Base-by-base conservation (phyloP, 768 basidiomycete species). In the Strobilomyces dryophilus region DNA sequence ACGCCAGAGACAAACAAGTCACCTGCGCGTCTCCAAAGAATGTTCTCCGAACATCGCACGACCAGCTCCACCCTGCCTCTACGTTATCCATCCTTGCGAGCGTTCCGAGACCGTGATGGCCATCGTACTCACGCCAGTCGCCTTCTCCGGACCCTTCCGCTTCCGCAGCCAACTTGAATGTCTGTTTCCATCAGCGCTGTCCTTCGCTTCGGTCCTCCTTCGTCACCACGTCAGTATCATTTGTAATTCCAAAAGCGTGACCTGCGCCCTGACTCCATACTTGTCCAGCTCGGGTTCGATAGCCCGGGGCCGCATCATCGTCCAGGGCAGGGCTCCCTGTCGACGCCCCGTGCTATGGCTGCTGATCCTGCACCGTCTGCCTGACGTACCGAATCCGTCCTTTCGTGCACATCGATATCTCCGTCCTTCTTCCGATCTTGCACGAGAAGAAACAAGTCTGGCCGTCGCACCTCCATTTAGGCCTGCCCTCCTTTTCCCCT, bases 191-290 rank as follows among this genome's bases (percentile, higher is more conserved):
- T 43, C 47, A 43, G 52, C 40, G 52, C 40, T 31, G 34, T n/a
- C 24, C 26, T 49, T 53, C 32, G 8, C 6, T 15, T 45, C 31
- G 4, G 7, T 20, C 21, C 29, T 17, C 14, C 31, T 36, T 49
- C 20, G 5, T 37, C 6, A 42, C 39, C 57, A 49, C 48, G 29
- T 49, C 32, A 41, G 49, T 12, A 1, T 29, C 1, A 44, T 56
- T 54, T 44, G 51, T 31, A 42, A 60, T 34, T 31, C 39, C 39
- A 21, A 32, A 61, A 47, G 49, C n/a, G 39, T 45, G 41, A 43
- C 47, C 47, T 9, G 29, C 29, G 29, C 29, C 7, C 29, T 29
- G 7, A 9, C 4, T 9, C 29, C 29, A 29, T 29, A 29, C 29
- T 29, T 9, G 29, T 29, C 29, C 29, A 7, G 29, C n/a, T 44